phyloP scores from a whole-genome alignment of 805 yeast genomes.

The Lachancea fermentati region DNA sequence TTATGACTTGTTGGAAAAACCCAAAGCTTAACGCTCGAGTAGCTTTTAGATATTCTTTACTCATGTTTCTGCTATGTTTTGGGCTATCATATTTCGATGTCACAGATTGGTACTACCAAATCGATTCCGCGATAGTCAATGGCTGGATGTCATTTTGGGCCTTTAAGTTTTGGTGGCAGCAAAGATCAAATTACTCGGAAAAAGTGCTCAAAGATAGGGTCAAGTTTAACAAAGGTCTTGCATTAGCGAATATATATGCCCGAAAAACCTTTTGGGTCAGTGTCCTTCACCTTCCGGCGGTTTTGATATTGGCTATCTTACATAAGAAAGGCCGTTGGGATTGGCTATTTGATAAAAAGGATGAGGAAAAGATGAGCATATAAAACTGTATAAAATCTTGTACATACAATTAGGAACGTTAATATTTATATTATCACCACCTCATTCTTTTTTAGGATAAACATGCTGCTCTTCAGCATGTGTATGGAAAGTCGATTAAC shows the following conservation, averaged over 20 bases:
- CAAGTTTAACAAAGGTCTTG: slow-evolving; percentile 47
- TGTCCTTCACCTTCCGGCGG: slow-evolving; percentile 89
- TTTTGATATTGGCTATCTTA: slow-evolving; percentile 83
- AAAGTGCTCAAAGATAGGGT: slow-evolving; percentile 30
- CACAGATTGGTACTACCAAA: slow-evolving; percentile 72
- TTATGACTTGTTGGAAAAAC: slow-evolving; percentile 93
- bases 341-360: slow-evolving; percentile 41
- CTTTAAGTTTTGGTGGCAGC: slow-evolving; percentile 81
- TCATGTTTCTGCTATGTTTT: slow-evolving; percentile 90
- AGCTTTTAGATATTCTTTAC: slow-evolving; percentile 79
- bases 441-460: no score
- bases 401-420: slow-evolving; percentile 6
- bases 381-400: slow-evolving; percentile 6
- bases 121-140: slow-evolving; percentile 80
- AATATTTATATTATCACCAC: no score
- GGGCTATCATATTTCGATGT: slow-evolving; percentile 74
- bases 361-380: slow-evolving; percentile 15
- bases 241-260: slow-evolving; percentile 63
- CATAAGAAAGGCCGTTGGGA: slow-evolving; percentile 97
- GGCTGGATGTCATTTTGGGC: slow-evolving; percentile 83
- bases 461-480: no score
- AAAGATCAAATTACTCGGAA: slow-evolving; percentile 49
- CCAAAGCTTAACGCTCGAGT: slow-evolving; percentile 92
- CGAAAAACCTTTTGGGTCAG: slow-evolving; percentile 89
- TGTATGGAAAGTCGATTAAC: slow-evolving; percentile 20